Conservation (phyloP, 495 filamentous ascomycete genomes). For the Evernia prunastri region DNA sequence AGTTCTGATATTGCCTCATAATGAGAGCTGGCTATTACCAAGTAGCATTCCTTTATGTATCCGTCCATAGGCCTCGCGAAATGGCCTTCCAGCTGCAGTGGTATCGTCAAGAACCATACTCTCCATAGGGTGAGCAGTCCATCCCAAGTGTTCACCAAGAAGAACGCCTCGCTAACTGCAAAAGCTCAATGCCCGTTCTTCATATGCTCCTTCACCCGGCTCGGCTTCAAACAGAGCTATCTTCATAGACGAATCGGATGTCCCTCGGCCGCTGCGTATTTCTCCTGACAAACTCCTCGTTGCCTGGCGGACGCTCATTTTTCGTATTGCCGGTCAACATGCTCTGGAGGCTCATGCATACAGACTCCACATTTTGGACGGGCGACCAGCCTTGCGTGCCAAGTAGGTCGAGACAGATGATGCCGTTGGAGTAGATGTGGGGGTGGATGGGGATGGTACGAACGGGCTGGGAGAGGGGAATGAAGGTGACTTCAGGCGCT, state of each 20-base stretch:
- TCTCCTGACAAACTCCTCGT: conserved; percentile 74
- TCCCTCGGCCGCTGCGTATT: conserved; percentile 74
- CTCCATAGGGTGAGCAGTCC: background rate
- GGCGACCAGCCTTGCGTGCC: conserved; percentile 86
- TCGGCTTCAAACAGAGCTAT: conserved; percentile 62
- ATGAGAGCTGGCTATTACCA: background rate
- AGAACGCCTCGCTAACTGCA: conserved; percentile 2
- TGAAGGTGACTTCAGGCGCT: conserved; percentile 89
- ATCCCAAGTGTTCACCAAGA: background rate
- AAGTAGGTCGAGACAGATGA: conserved; percentile 94
- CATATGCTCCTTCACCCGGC: background rate
- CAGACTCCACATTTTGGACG: conserved; percentile 92
- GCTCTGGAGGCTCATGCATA: conserved; percentile 96
- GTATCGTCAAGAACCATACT: background rate
- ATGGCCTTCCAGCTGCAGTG: background rate
- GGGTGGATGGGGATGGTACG: conserved; percentile 90
- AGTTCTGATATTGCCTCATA: background rate
- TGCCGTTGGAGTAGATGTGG: conserved; percentile 96
- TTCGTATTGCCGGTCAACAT: conserved; percentile 94
- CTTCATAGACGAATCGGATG: conserved; percentile 83
- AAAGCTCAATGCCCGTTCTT: background rate
- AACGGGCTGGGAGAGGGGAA: conserved; percentile 47
- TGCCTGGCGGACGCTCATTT: conserved; percentile 78
- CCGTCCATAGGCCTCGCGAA: background rate
- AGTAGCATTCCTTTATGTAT: background rate